phyloP scores from a whole-genome alignment of 2,329 filamentous ascomycete species.

The Proliferodiscus dingleyae region DNA sequence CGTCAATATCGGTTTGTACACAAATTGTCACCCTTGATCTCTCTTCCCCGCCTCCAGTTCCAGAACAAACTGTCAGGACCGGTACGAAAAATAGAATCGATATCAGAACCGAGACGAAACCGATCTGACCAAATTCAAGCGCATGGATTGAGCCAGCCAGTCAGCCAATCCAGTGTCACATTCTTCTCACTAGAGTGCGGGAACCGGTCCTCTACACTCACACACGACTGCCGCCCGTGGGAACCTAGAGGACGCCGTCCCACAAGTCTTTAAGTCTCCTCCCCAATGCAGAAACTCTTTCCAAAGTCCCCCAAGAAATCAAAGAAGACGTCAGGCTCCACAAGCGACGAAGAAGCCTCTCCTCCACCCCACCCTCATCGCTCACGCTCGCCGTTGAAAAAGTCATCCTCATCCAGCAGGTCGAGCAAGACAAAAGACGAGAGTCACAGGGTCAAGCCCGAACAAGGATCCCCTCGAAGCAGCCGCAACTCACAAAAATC shows the following conservation, averaged over 20 bases:
- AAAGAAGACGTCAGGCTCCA: constrained; percentile 24
- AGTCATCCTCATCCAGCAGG: constrained; percentile 18
- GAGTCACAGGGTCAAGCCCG: constrained; percentile 20
- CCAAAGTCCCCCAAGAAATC: constrained; percentile 32
- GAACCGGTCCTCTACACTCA: constrained; percentile 1
- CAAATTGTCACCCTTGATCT: too few species aligned
- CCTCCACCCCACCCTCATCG: constrained; percentile 10
- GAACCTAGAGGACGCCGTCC: background rate
- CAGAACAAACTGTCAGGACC: too few species aligned
- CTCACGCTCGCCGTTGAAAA: constrained; percentile 30
- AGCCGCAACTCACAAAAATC: constrained; percentile 27
- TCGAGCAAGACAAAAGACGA: constrained; percentile 27
- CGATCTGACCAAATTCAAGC: background rate
- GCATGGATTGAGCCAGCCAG: constrained; percentile 7
- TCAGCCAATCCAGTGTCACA: constrained; percentile 7
- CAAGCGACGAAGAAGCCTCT: constrained; percentile 23
- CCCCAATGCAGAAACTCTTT: constrained; percentile 32
- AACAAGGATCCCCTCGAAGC: constrained; percentile 27
- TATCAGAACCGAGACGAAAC: constrained; percentile 1
- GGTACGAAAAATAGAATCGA: too few species aligned
- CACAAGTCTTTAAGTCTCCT: background rate
- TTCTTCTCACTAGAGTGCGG: constrained; percentile 9
- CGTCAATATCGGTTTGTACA: too few species aligned
- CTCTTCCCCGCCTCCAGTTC: too few species aligned
- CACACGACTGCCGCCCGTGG: background rate